Conservation (phyloP, 176 grass and related monocot species). For the sorghum (Sorghum bicolor) region Sorghum_bicolor_NCBIv3 NC_012870.2:14738501-14739000, state of each 20-base stretch:
- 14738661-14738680: neutral
- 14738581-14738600: neutral
- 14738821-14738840: neutral
- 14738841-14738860: neutral
- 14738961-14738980: neutral
- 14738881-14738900: neutral
- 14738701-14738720: neutral
- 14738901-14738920: neutral
- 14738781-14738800: neutral
- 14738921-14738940: neutral
- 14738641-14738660: neutral
- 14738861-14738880: neutral
- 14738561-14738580: neutral
- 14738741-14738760: neutral
- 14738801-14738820: neutral
- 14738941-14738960: neutral
- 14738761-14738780: neutral
- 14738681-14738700: neutral
- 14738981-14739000: neutral
- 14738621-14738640: neutral
- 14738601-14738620: neutral
- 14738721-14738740: neutral
- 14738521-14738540: conserved; percentile 55
- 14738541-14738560: conserved; percentile 50
- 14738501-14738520: conserved; percentile 69